Evolutionary conservation across 1,284 basidiomycete genomes (phyloP).

Genomic region (Ganoderma meredithae): DNA sequence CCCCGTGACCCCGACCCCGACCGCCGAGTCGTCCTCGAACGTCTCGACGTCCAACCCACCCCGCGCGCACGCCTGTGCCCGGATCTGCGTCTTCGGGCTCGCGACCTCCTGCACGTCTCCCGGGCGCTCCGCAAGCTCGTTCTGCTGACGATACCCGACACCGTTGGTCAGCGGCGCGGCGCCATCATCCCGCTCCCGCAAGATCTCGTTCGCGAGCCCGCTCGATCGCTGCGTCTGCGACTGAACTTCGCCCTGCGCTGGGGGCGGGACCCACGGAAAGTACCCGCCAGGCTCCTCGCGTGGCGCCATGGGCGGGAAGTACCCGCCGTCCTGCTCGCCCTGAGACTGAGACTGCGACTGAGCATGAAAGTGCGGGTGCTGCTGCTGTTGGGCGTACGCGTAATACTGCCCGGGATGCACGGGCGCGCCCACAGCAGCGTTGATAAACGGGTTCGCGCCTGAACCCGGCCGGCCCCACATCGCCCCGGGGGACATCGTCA

Average conservation of each 20-base stretch:
- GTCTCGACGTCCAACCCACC: conserved; percentile 17
- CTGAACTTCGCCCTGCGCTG: conserved; percentile 8
- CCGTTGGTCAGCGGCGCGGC: conserved; percentile 21
- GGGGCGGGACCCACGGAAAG: conserved; percentile 51
- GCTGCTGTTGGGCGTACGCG: conserved; percentile 21
- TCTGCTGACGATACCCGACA: neutral
- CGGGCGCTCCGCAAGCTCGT: conserved; percentile 28
- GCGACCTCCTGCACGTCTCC: conserved; percentile 35
- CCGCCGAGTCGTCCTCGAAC: conserved; percentile 25
- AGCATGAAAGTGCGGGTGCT: neutral
- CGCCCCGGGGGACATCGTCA: conserved; percentile 75
- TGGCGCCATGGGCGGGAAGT: conserved; percentile 41
- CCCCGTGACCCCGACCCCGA: no score
- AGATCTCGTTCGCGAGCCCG: conserved; percentile 52
- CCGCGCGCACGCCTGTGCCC: conserved; percentile 15
- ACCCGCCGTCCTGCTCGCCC: conserved; percentile 26
- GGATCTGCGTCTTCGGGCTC: conserved; percentile 23
- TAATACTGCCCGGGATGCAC: conserved; percentile 43
- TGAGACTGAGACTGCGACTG: conserved; percentile 17
- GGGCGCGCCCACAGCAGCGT: conserved; percentile 75
- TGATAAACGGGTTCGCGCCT: conserved; percentile 63
- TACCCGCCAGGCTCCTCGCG: conserved; percentile 46
- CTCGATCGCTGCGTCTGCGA: conserved; percentile 32
- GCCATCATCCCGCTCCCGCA: conserved; percentile 32
- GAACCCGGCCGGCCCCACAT: conserved; percentile 67